Percentiles rank a stretch among this genome's conserved stretches.
These are phyloP conservation scores for Endotrypanum monterogeii DNA, from an alignment of 208 protist species.

Conservation along the genomic window DNA sequence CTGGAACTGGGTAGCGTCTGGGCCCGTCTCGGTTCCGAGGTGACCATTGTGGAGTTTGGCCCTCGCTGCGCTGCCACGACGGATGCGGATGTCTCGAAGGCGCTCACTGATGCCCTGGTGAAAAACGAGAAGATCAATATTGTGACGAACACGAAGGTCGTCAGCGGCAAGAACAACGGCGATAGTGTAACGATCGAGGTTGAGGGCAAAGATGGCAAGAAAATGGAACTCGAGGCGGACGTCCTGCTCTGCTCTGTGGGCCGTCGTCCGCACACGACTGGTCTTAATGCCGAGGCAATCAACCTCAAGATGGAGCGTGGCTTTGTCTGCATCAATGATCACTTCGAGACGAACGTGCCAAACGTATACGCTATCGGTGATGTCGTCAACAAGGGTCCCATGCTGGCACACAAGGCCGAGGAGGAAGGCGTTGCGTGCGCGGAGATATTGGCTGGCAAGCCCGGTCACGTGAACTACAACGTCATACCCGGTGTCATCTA, in stretches of 20 bases:
- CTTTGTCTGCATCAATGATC: conserved; percentile 93
- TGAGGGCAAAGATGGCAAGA: conserved; percentile 91
- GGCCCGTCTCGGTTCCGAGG: conserved; percentile 96
- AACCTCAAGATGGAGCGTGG: conserved; percentile 91
- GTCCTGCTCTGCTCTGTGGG: conserved; percentile 97
- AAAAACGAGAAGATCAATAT: conserved; percentile 94
- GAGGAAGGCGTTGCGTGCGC: conserved; percentile 97
- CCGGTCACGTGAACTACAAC: conserved; percentile 98
- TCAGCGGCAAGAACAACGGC: conserved; percentile 76
- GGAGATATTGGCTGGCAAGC: conserved; percentile 92
- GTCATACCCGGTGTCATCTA: conserved; percentile 99
- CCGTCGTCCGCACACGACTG: conserved; percentile 94
- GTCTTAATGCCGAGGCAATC: conserved; percentile 94
- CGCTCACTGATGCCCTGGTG: conserved; percentile 75
- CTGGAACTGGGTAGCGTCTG: conserved; percentile 99
- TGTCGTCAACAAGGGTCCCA: conserved; percentile 97
- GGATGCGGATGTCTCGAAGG: conserved; percentile 83
- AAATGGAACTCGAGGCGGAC: conserved; percentile 89
- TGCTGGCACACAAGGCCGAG: conserved; percentile 99
- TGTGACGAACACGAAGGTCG: conserved; percentile 91
- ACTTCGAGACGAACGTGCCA: conserved; percentile 95
- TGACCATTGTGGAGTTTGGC: conserved; percentile 98
- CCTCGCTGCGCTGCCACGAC: conserved; percentile 89
- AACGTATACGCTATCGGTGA: conserved; percentile 99
- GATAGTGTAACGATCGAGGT: conserved; percentile 85